Base-by-base conservation (phyloP, 306 rosid genomes). In the Erythrophleum fordii region DNA sequence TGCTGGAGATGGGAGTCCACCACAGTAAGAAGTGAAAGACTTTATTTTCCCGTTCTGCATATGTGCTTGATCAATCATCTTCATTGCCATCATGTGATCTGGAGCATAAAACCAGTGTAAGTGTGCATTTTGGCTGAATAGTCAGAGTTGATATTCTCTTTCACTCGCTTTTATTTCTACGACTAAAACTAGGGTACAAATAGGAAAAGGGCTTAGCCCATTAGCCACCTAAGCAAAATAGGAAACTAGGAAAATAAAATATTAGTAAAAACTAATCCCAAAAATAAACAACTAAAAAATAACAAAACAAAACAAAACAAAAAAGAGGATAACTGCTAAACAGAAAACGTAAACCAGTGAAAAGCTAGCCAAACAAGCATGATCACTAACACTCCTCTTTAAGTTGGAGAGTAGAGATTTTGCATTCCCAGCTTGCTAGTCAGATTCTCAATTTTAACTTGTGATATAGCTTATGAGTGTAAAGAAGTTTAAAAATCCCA, bases 61-160 rank as follows among this genome's bases (percentile, higher is more conserved):
- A 73, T 88, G 99, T 9, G 93, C 97, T 79, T 90, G 80, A 31
- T 93, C 72, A 82, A 95, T 93, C 98, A 95, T 95, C 88, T 86
- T 93, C 99, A 95, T 95, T 48, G 98, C 98, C 90, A 95, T 91
- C 99, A 95, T 95, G 85, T 93, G 99, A 89, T 95, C 99, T 95
- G 84, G 73, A 84, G 75, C 80, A 81, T 77, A 72, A 82, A 77
- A 67, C 82, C 61, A 72, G 26, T 49, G 73, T 46, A 10, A 22
- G 64, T 25, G 23, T 25, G 31, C 10, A 58, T 58, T 58, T 58
- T 58, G 18, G 18, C 34, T 23, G 65, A 58, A 56, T 56, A 2
- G 29, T 25, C 29, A 51, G 6, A 53, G 62, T 11, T 56, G 28
- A 56, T 22, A 56, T 8, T 20, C 2, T 42, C 9, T 56, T 31